Conservation (phyloP, 352 stramenopile species). For the Plasmopara muralis region DNA sequence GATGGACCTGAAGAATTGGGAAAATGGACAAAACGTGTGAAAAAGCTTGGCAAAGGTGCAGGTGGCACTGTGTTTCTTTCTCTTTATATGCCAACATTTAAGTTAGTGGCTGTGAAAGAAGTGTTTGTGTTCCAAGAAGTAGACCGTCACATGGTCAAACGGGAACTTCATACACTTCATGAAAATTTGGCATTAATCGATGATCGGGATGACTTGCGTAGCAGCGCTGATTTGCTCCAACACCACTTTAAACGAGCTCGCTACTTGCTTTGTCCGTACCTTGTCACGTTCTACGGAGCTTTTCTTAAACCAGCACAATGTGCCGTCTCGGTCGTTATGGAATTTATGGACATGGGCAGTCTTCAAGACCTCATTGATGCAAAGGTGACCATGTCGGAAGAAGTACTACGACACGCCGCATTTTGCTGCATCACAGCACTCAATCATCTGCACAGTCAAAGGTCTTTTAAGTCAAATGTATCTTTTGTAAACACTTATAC, state of each 20-base stretch:
- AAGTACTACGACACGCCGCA: constrained; percentile 62
- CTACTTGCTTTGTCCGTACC: constrained; percentile 46
- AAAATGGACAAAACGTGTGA: constrained; percentile 55
- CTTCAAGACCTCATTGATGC: constrained; percentile 70
- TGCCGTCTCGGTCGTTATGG: constrained; percentile 84
- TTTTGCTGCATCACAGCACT: constrained; percentile 80
- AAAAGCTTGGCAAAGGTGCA: constrained; percentile 75
- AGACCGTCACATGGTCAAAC: constrained; percentile 78
- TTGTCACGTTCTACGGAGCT: constrained; percentile 87
- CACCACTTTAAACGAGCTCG: constrained; percentile 9
- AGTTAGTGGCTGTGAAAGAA: constrained; percentile 84
- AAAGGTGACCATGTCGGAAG: constrained; percentile 40
- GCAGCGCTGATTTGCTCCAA: constrained; percentile 3
- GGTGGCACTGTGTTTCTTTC: constrained; percentile 75
- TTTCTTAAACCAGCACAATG: constrained; percentile 71
- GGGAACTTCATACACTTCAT: constrained; percentile 84
- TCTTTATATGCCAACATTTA: constrained; percentile 76
- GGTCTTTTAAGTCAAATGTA: constrained; percentile 19
- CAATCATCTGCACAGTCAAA: constrained; percentile 74
- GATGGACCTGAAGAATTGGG: constrained; percentile 64
- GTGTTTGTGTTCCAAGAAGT: constrained; percentile 74
- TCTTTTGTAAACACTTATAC: constrained; percentile 1
- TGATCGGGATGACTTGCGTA: background rate
- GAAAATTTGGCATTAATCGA: constrained; percentile 71
- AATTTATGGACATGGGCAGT: constrained; percentile 90